phyloP scores from a whole-genome alignment of 2,329 filamentous ascomycete genomes.

The Cryphonectria naterciae region DNA sequence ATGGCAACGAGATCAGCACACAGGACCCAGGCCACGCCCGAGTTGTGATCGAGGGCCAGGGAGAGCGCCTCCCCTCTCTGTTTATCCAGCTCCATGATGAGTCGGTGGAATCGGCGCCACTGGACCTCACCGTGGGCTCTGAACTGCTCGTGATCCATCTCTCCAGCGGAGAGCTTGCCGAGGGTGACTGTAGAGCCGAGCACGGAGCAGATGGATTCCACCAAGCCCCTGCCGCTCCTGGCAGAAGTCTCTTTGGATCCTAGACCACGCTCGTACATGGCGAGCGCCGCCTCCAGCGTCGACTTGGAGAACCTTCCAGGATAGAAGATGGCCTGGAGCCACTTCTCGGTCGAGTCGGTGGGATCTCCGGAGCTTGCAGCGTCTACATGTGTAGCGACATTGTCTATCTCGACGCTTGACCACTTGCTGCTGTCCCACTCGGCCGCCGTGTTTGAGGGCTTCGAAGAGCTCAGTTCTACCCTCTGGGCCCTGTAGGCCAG shows the following conservation, averaged over 20 bases:
- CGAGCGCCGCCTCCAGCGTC: slow-evolving; percentile 81
- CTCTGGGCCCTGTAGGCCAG: slow-evolving; percentile 75
- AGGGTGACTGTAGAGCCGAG: slow-evolving; percentile 72
- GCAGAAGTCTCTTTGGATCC: slow-evolving; percentile 46
- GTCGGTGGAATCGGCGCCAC: slow-evolving; percentile 88
- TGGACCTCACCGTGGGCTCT: slow-evolving; percentile 75
- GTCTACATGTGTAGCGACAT: slow-evolving; percentile 56
- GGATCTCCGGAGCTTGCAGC: slow-evolving; percentile 66
- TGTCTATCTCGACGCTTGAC: slow-evolving; percentile 69
- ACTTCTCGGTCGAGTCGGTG: slow-evolving; percentile 77
- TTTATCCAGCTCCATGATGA: slow-evolving; percentile 84
- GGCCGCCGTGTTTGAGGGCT: slow-evolving; percentile 57
- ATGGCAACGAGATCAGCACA: slow-evolving; percentile 81
- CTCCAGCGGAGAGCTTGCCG: slow-evolving; percentile 62
- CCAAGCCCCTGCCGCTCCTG: slow-evolving; percentile 60
- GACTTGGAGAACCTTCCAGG: slow-evolving; percentile 81
- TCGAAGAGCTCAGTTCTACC: slow-evolving; percentile 50
- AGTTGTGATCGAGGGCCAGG: slow-evolving; percentile 71
- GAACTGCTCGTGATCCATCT: slow-evolving; percentile 77
- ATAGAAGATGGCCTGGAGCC: slow-evolving; percentile 81
- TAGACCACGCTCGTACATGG: slow-evolving; percentile 75
- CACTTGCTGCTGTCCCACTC: slow-evolving; percentile 68
- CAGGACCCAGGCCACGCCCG: slow-evolving; percentile 80
- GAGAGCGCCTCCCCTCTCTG: slow-evolving; percentile 81
- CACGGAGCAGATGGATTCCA: slow-evolving; percentile 75